Evolutionary conservation across 2,329 filamentous ascomycete genomes (phyloP), one percentile per base, ranked within the genome.

Genomic region (Penicillium sclerotigenum): DNA sequence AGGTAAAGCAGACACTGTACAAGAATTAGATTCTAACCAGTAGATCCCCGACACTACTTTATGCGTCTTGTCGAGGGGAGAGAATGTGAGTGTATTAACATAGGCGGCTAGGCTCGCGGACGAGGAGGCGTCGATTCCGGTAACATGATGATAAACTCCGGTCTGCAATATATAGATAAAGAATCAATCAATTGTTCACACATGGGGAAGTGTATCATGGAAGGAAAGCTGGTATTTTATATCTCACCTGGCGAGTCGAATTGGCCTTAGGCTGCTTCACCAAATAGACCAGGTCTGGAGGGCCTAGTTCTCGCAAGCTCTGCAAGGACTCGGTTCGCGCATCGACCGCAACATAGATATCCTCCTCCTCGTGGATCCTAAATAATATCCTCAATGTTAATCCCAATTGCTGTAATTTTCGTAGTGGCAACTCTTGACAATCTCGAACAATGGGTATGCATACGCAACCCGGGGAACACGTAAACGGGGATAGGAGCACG

Each of bases 111-210:
- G 80, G 77, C 93, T 97, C 57, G 94, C 94, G 10, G 94, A 97
- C 7, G 94, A 97, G 2, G 94, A 99, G 47, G 94, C 94, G 77
- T 99, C 94, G 70, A 97, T 87, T 59, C 94, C 94, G 37, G 91
- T 96, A 66, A 97, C 92, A 86, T 99, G 94, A 75, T 99, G 94
- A 73, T 99, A 99, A 54, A 97, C 87, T 57, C 94, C 94, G 59
- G 87, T 87, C 89, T 97, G 66, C 22, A 60, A 59, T 28, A 13
- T 28, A 55, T 28, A 13, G 29, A 55, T 56, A 52, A 40, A 31
- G 14, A 50, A 33, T 38, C n/a, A 33, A 40, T 57, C 34, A 57
- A 49, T 50, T 38, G 33, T 52, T n/a, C 33, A 46, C 24, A 48
- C 8, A 22, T 11, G 8, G 10, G 8, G 5, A 14, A 36, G 10